These are phyloP conservation scores for Epichloe baconii DNA, from an alignment of 2,329 filamentous ascomycete genomes.

Conservation along the genomic window DNA sequence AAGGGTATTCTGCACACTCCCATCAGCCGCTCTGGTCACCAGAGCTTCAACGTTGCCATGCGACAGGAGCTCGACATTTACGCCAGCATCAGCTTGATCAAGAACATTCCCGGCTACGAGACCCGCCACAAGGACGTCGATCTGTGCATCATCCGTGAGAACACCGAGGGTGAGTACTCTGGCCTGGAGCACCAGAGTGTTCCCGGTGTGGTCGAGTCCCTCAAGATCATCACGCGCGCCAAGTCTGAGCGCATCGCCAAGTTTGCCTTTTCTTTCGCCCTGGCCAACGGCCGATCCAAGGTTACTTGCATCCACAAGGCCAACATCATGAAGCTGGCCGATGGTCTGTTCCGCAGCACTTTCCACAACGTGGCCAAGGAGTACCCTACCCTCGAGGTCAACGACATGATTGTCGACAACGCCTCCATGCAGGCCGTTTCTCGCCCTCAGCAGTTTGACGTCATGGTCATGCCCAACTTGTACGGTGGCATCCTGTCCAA, in stretches of 20 bases:
- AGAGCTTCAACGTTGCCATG: conserved; percentile 98
- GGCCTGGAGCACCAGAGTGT: conserved; percentile 98
- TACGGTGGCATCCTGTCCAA: conserved; percentile 99
- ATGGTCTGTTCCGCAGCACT: conserved; percentile 96
- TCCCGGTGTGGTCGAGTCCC: conserved; percentile 88
- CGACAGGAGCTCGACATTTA: conserved; percentile 99
- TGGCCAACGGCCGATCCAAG: conserved; percentile 98
- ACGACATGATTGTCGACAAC: conserved; percentile 99
- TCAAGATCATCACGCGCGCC: conserved; percentile 98
- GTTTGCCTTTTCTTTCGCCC: conserved; percentile 94
- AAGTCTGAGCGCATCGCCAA: conserved; percentile 99
- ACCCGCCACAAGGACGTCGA: conserved; percentile 96
- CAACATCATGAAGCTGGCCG: conserved; percentile 99
- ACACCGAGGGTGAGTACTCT: conserved; percentile 99
- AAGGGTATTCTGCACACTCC: conserved; percentile 99
- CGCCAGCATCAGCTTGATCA: conserved; percentile 93
- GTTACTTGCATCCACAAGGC: conserved; percentile 99
- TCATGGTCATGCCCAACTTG: conserved; percentile 99
- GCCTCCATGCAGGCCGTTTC: conserved; percentile 98
- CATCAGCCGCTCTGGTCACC: conserved; percentile 90
- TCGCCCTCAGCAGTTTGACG: conserved; percentile 93
- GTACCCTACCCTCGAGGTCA: conserved; percentile 88
- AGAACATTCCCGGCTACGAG: conserved; percentile 98
- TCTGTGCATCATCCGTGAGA: conserved; percentile 98
- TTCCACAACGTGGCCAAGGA: conserved; percentile 89